These are phyloP conservation scores for Microbotryum intermedium DNA, from an alignment of 1,284 basidiomycete species.

Conservation along the genomic window DNA sequence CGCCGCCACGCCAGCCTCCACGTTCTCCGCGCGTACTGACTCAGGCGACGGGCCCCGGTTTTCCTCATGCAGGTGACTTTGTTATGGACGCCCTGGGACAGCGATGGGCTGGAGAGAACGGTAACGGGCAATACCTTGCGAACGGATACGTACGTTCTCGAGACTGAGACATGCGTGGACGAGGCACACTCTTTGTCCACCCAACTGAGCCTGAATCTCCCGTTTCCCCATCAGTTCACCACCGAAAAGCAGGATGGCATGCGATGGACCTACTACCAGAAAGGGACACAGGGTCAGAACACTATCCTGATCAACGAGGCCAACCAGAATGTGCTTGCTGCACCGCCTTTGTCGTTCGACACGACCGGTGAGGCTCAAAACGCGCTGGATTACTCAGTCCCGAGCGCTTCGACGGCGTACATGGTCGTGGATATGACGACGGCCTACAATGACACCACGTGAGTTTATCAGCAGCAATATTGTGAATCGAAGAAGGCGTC, in stretches of 20 bases:
- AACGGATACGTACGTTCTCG: constrained; percentile 34
- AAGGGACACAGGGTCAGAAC: constrained; percentile 95
- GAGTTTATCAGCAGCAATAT: not conserved
- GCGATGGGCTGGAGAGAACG: constrained; percentile 92
- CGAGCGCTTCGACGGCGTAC: constrained; percentile 66
- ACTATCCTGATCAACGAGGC: constrained; percentile 66
- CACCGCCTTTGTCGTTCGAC: constrained; percentile 48
- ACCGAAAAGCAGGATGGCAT: constrained; percentile 49
- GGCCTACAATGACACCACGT: constrained; percentile 62
- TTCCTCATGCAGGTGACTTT: constrained; percentile 51
- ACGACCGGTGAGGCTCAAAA: constrained; percentile 62
- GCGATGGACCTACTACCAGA: constrained; percentile 90
- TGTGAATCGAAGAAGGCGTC: not conserved
- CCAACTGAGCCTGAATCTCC: not conserved
- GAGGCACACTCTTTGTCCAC: constrained; percentile 17
- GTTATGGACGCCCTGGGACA: constrained; percentile 89
- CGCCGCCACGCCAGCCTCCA: too few species aligned
- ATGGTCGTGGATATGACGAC: constrained; percentile 70
- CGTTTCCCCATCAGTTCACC: constrained; percentile 18
- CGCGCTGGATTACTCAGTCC: constrained; percentile 51
- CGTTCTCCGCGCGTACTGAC: not conserved
- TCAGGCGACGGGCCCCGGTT: constrained; percentile 53
- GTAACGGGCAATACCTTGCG: constrained; percentile 71
- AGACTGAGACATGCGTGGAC: constrained; percentile 31
- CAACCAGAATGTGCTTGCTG: constrained; percentile 64